These are phyloP conservation scores for Suillus clintonianus DNA, from an alignment of 768 basidiomycete species.

Conservation along the genomic window DNA sequence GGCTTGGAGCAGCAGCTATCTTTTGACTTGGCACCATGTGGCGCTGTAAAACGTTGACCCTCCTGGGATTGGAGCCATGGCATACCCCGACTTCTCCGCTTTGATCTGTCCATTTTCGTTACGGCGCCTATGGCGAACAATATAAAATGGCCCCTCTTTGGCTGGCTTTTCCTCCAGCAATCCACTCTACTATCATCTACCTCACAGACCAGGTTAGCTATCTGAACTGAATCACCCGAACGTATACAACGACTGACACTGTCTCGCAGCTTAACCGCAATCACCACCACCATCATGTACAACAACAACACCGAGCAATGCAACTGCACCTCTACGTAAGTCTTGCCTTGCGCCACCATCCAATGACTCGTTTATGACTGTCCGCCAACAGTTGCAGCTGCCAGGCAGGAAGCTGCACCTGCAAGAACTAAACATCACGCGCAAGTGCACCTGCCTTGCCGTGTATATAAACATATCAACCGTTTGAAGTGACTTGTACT, in stretches of 20 bases:
- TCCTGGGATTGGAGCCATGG: no score
- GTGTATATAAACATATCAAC: background rate
- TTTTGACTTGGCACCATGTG: no score
- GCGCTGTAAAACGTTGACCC: no score
- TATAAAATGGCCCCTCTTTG: background rate
- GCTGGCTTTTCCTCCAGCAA: background rate
- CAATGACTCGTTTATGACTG: background rate
- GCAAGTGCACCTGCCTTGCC: background rate
- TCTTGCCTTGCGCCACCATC: background rate
- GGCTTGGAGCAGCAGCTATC: no score
- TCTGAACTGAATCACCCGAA: background rate
- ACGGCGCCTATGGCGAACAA: background rate
- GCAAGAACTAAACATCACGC: background rate
- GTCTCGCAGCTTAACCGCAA: background rate
- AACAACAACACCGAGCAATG: conserved; percentile 1
- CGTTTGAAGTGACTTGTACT: background rate
- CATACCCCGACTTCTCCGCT: no score
- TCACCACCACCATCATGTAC: background rate
- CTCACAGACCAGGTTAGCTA: background rate
- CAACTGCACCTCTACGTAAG: conserved; percentile 5
- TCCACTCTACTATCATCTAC: background rate
- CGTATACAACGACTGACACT: background rate
- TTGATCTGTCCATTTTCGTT: no score
- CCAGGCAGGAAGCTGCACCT: conserved; percentile 5
- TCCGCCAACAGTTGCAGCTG: conserved; percentile 7